Conservation (phyloP, 768 basidiomycete species). For the Boletus rubescentipes region DNA sequence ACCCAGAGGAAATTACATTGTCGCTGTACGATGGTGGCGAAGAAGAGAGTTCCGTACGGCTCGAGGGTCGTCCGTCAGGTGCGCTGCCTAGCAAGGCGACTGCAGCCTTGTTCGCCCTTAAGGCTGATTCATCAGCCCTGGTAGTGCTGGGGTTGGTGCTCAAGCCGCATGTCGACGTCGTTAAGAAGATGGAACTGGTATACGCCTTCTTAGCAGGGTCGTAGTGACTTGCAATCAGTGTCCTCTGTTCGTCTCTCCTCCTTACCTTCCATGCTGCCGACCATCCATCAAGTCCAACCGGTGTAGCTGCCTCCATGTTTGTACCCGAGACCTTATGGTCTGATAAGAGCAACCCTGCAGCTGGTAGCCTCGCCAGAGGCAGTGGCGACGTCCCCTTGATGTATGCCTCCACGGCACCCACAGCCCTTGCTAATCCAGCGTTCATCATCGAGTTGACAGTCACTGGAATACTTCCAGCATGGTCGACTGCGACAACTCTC, state of each 20-base stretch:
- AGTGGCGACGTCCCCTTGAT: constrained; percentile 64
- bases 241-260: constrained; percentile 57
- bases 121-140: constrained; percentile 36
- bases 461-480: constrained; percentile 79
- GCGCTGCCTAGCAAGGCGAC: constrained; percentile 24
- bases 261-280: constrained; percentile 55
- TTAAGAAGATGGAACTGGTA: constrained; percentile 49
- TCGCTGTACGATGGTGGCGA: constrained; percentile 24
- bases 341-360: constrained; percentile 56
- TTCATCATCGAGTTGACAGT: constrained; percentile 88
- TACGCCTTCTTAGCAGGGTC: constrained; percentile 51
- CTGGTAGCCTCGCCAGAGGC: constrained; percentile 69
- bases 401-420: constrained; percentile 72
- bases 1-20: constrained; percentile 22
- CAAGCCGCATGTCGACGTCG: constrained; percentile 17
- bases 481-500: constrained; percentile 81
- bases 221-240: constrained; percentile 57
- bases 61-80: constrained; percentile 15
- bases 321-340: constrained; percentile 40
- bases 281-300: constrained; percentile 27
- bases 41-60: constrained; percentile 16
- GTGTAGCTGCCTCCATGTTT: constrained; percentile 35
- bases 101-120: constrained; percentile 41
- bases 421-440: constrained; percentile 65
- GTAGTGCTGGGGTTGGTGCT: constrained; percentile 13